Conservation (phyloP, 345 rosid species). For the Syzygium jambos region DNA sequence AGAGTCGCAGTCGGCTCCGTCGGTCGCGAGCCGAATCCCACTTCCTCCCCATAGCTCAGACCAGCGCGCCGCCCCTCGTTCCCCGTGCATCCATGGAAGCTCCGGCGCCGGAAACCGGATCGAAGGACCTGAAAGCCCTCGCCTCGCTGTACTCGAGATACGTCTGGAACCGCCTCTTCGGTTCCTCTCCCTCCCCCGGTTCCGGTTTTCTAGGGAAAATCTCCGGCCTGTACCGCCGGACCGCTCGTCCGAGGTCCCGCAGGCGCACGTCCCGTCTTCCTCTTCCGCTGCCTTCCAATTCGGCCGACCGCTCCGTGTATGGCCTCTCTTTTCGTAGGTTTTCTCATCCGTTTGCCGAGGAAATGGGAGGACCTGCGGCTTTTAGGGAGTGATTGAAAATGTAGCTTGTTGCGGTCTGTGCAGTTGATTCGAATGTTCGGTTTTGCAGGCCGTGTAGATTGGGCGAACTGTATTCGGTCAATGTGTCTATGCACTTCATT, state of each 20-base stretch:
- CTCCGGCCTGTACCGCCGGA: constrained; percentile 38
- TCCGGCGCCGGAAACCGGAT: constrained; percentile 9
- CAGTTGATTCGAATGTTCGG: neutral
- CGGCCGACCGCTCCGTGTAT: constrained; percentile 40
- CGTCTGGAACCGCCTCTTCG: constrained; percentile 39
- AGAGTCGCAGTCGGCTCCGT: neutral
- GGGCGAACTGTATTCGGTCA: neutral
- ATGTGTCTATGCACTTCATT: neutral
- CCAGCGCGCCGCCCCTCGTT: neutral
- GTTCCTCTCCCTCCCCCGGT: constrained; percentile 24
- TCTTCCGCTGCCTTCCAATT: constrained; percentile 57
- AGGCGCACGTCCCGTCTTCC: constrained; percentile 38
- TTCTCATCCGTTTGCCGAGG: neutral
- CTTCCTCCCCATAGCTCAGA: neutral
- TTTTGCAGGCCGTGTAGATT: neutral
- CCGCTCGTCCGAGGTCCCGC: constrained; percentile 10
- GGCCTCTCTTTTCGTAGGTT: neutral
- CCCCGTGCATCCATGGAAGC: constrained; percentile 21
- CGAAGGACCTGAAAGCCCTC: constrained; percentile 21
- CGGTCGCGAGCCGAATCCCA: neutral
- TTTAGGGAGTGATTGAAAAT: neutral
- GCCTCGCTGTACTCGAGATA: constrained; percentile 42
- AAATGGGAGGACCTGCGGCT: neutral
- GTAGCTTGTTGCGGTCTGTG: neutral
- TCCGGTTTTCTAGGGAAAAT: constrained; percentile 39